Conservation (phyloP, 768 basidiomycete genomes). For the Lactarius hengduanensis region DNA sequence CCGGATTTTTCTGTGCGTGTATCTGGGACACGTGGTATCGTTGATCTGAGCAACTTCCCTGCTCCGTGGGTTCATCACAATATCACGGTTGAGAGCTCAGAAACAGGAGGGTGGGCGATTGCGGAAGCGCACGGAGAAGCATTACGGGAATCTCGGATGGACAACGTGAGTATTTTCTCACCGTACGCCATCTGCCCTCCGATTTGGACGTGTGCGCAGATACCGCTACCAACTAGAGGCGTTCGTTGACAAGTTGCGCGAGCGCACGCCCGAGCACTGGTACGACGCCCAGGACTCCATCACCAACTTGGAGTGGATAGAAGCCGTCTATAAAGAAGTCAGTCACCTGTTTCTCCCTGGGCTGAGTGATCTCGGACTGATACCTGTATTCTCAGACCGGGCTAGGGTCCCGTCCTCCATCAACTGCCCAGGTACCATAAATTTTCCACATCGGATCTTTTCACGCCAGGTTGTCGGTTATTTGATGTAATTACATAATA, state of each 20-base stretch:
- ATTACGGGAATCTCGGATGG: constrained; percentile 51
- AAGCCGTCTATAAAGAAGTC: constrained; percentile 25
- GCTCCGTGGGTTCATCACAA: constrained; percentile 46
- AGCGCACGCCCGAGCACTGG: constrained; percentile 45
- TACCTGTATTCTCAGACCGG: constrained; percentile 5
- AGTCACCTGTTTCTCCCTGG: neutral
- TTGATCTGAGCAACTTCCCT: constrained; percentile 43
- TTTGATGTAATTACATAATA: constrained; percentile 7
- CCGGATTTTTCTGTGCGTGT: constrained; percentile 34
- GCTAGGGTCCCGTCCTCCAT: constrained; percentile 21
- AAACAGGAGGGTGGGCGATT: constrained; percentile 29
- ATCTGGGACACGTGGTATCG: constrained; percentile 39
- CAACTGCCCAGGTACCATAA: constrained; percentile 19
- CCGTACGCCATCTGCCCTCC: neutral
- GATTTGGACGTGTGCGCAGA: constrained; percentile 26
- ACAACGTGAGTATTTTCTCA: constrained; percentile 36
- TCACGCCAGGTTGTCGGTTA: neutral
- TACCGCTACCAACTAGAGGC: constrained; percentile 59
- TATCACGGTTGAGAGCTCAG: constrained; percentile 40
- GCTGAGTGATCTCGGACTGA: neutral
- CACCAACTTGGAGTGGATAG: constrained; percentile 26
- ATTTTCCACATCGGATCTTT: no score
- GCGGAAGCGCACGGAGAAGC: constrained; percentile 42
- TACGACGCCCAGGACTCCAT: constrained; percentile 23
- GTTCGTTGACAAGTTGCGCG: constrained; percentile 51